Base-by-base conservation (phyloP, 2,329 filamentous ascomycete species). In the Chaetomiaceae sp. region DNA sequence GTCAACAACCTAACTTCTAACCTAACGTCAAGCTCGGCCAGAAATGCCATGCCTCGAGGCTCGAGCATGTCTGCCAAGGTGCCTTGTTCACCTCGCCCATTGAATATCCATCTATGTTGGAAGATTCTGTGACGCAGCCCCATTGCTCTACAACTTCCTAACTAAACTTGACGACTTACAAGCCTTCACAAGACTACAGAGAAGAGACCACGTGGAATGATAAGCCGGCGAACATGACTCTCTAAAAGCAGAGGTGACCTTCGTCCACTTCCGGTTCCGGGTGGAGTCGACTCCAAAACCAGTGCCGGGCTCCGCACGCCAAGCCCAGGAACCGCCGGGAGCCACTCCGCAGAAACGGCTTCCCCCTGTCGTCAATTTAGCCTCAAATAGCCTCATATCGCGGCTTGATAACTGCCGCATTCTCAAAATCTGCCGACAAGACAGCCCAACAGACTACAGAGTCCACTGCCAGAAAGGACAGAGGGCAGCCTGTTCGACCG, bases 311-410 rank as follows among this genome's bases (percentile, higher is more conserved):
- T 44, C 36, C 23, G 40, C 44, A 52, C 22, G 47, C 46, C 40
- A 51, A 54, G 51, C 25, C 38, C 39, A 43, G 47, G 25, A 34
- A 22, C 33, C 20, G 40, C 42, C 47, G 39, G 45, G 44, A 44
- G 34, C 57, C 44, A 38, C 57, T 51, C 49, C 55, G 34, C 48
- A 42, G 20, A 19, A 50, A 46, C 51, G 43, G 42, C 48, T 55
- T n/a, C n/a, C 45, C 53, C 37, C 44, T 55, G 52, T 54, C 55
- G 59, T 56, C 56, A 59, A 60, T 63, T 62, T 62, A 60, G 59
- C 58, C 60, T 59, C 56, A 63, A 58, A 63, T 63, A 57, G 58
- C 60, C 57, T 62, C 59, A 63, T 63, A n/a, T 56, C 52, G 47
- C 43, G 38, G 51, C 37, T 44, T 36, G 43, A 59, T 11, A 53